Evolutionary conservation across 805 yeast species (phyloP), one percentile per base, ranked within the genome.

Genomic region (Starmerella ratchasimensis): DNA sequence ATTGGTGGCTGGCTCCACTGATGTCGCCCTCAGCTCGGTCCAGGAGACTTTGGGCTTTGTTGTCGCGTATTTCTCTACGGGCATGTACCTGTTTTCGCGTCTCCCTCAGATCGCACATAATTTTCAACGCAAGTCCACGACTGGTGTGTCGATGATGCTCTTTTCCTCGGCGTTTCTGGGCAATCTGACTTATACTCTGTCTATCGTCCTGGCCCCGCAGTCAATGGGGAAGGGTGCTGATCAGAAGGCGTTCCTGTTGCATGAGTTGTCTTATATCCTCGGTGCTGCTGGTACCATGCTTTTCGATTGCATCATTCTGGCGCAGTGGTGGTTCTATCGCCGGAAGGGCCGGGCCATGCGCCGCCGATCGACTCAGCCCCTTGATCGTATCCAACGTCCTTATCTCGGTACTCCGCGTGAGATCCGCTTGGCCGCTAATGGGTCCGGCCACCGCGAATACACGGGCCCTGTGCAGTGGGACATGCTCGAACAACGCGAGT

Each of bases 251-350:
- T 86, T 80, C 52, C 57, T 83, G 20, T 46, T 61, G 46, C 74
- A 72, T 33, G 94, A 84, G 50, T 54, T 82, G 37, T 94, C 96
- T 0, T 86, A 76, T 52, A 65, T 88, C 23, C 51, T 83, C 19
- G 95, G 96, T 1, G 76, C 90, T 46, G 69, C 82, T 0, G 95
- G 96, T 6, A 84, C 96, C 0, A 68, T 84, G 15, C 47, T 74
- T 3, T 83, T 86, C 56, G 96, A 86, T 55, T 43, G 74, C 27
- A 59, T 72, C 18, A 61, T 63, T 27, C 49, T 63, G 26, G 34
- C 37, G 26, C 68, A 63, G 42, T 42, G 41, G 42, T 35, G 24
- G 16, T 39, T 28, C 25, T 48, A 48, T 33, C 39, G 32, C 22
- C 23, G 35, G 11, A 6, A 23, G 3, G 5, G 8, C n/a, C 7